phyloP scores from a whole-genome alignment of 2,329 filamentous ascomycete genomes.

The Sporothrix dimorphospora region DNA sequence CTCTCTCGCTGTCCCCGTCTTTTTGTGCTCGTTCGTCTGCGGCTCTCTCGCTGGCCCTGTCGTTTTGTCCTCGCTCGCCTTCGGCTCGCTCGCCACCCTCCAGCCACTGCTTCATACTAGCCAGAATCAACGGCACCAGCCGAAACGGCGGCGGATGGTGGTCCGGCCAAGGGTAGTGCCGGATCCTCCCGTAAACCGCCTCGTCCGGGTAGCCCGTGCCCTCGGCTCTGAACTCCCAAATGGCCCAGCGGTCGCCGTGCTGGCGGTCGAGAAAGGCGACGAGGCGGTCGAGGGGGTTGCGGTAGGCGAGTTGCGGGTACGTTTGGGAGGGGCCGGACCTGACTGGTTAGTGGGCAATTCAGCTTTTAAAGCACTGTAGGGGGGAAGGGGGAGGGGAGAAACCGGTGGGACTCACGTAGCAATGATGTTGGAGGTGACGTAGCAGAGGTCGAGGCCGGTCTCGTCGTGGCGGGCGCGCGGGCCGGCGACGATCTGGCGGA shows the following conservation, averaged over 20 bases:
- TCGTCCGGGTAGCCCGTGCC: conserved; percentile 93
- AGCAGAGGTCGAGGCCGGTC: conserved; percentile 90
- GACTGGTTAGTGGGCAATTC: too few species aligned
- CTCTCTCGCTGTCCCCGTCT: conserved; percentile 24
- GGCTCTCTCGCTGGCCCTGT: conserved; percentile 26
- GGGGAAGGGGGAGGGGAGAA: not conserved
- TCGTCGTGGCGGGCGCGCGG: conserved; percentile 83
- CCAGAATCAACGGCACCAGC: conserved; percentile 85
- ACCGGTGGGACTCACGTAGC: conserved; percentile 52
- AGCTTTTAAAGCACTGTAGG: too few species aligned
- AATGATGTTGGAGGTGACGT: conserved; percentile 82
- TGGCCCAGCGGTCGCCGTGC: conserved; percentile 83
- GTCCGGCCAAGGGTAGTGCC: conserved; percentile 95
- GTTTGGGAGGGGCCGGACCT: conserved; percentile 89
- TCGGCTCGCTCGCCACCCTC: conserved; percentile 47
- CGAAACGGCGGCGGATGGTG: conserved; percentile 95
- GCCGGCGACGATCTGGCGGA: conserved; percentile 89
- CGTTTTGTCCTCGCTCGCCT: conserved; percentile 39
- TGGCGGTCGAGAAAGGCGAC: conserved; percentile 86
- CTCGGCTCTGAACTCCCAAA: conserved; percentile 98
- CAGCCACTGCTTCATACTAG: conserved; percentile 89
- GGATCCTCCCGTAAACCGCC: conserved; percentile 81
- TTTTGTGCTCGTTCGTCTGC: conserved; percentile 23
- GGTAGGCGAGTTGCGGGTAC: conserved; percentile 89
- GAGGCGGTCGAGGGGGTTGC: conserved; percentile 86